Percentiles rank a stretch among this genome's conserved stretches.
phyloP scores from a whole-genome alignment of 2,329 filamentous ascomycete genomes.

The Fusarium sp. region DNA sequence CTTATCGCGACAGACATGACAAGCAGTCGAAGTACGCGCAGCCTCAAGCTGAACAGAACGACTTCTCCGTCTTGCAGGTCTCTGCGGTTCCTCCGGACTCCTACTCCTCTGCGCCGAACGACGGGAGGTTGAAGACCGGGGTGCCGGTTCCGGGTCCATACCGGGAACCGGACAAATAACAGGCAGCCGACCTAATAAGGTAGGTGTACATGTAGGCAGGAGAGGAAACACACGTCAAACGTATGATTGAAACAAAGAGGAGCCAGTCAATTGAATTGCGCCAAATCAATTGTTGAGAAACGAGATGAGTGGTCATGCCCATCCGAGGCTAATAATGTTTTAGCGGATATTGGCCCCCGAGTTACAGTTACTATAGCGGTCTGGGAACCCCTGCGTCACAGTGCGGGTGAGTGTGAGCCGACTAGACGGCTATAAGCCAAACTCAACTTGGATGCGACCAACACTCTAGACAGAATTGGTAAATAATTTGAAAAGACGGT shows the following conservation, averaged over 20 bases:
- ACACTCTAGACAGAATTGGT: not conserved
- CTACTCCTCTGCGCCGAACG: not conserved
- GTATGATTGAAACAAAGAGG: not conserved
- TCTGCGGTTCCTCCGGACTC: constrained; percentile 1
- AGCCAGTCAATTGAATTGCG: not conserved
- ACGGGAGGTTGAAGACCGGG: not conserved
- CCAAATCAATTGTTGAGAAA: not conserved
- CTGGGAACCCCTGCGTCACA: not conserved
- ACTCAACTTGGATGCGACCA: not conserved
- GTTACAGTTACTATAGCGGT: not conserved
- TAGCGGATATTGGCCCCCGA: not conserved
- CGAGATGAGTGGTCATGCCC: not conserved
- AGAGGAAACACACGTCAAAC: not conserved
- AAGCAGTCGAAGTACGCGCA: constrained; percentile 12
- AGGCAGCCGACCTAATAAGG: not conserved
- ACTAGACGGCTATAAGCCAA: not conserved
- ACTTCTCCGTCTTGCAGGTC: constrained; percentile 7
- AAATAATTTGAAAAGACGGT: not conserved
- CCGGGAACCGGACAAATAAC: not conserved
- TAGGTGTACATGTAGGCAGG: not conserved
- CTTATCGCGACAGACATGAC: constrained; percentile 12
- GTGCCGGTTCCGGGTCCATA: not conserved
- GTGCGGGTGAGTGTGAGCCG: not conserved
- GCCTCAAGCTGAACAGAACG: constrained; percentile 11
- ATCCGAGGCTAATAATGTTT: not conserved